Evolutionary conservation across 1,139 yeast genomes (phyloP).

Genomic region (Meyerozyma elateridarum): DNA sequence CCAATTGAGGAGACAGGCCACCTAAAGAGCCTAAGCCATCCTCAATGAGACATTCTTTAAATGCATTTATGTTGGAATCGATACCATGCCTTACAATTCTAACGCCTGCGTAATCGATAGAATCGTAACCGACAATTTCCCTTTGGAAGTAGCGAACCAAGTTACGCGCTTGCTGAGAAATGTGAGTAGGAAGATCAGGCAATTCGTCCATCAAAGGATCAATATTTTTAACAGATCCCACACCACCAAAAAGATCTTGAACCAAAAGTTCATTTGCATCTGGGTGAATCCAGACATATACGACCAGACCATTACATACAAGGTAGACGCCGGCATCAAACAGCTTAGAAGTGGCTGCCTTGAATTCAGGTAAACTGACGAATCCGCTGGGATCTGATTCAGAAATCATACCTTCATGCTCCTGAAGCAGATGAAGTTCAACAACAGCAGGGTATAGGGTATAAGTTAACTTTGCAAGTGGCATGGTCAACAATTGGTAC

Average conservation of each 20-base stretch:
- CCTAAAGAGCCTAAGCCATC: conserved; percentile 35
- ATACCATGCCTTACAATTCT: conserved; percentile 62
- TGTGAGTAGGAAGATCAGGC: conserved; percentile 67
- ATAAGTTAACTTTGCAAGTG: conserved; percentile 55
- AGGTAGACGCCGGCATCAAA: conserved; percentile 76
- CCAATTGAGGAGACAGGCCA: conserved; percentile 11
- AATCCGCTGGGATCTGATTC: conserved; percentile 39
- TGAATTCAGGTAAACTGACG: conserved; percentile 45
- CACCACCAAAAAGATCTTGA: conserved; percentile 69
- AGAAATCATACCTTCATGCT: conserved; percentile 45
- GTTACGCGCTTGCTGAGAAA: conserved; percentile 65
- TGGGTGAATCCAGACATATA: conserved; percentile 68
- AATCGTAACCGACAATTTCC: conserved; percentile 30
- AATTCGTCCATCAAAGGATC: conserved; percentile 53
- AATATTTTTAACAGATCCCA: conserved; percentile 40
- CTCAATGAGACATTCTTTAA: conserved; percentile 63
- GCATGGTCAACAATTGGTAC: conserved; percentile 49
- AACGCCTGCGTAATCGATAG: conserved; percentile 38
- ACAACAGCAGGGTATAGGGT: conserved; percentile 79
- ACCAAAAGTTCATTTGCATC: conserved; percentile 65
- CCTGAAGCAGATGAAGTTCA: conserved; percentile 64
- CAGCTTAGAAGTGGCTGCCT: conserved; percentile 41
- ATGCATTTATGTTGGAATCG: conserved; percentile 58
- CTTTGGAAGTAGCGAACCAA: conserved; percentile 49
- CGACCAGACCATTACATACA: conserved; percentile 62